Base-by-base conservation (phyloP, 805 yeast species). In the Lipomyces japonicus region DNA sequence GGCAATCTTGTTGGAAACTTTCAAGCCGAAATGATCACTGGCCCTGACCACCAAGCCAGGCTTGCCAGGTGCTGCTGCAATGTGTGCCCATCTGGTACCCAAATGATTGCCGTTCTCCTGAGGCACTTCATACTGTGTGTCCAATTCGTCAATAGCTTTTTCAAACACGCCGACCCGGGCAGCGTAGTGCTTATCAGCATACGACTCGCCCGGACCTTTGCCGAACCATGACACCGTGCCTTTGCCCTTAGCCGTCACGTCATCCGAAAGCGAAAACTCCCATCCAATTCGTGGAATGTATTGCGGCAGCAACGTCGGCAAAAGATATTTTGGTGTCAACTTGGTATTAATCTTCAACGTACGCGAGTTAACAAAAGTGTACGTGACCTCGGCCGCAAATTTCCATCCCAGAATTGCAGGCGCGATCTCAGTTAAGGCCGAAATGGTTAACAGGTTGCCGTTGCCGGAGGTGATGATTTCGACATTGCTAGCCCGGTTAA, bases 91-190 rank as follows among this genome's bases (percentile, higher is more conserved):
- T 14, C 64, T 57, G 9, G 68, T 65, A 38, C 63, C 70, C 23
- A 60, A 55, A 28, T 67, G 66, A 50, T 68, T 69, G 24, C 72
- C 71, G 44, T 63, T 65, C 38, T 69, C 72, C 53, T 69, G 72
- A 1, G 72, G 72, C 35, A 59, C 66, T 14, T 68, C 71, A 50
- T 68, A 69, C 24, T 42, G 40, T 36, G 55, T 59, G 44, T 61
- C 63, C 19, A 67, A 52, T 0, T 58, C 57, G 3, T 39, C 50
- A 18, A 51, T 58, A 2, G 50, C 28, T n/a, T 47, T 30, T 7
- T 39, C 38, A 46, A 59, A 59, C 2, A 62, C 31, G 3, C 70
- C 72, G 32, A 66, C 39, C 37, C 44, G 56, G 25, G 61, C 64
- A 12, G 64, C 65, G 18, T 56, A 60, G 35, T 61, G 58, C 46